Evolutionary conservation across 176 grass and related monocot species (phyloP).

Genomic region (Oryza meridionalis): DNA sequence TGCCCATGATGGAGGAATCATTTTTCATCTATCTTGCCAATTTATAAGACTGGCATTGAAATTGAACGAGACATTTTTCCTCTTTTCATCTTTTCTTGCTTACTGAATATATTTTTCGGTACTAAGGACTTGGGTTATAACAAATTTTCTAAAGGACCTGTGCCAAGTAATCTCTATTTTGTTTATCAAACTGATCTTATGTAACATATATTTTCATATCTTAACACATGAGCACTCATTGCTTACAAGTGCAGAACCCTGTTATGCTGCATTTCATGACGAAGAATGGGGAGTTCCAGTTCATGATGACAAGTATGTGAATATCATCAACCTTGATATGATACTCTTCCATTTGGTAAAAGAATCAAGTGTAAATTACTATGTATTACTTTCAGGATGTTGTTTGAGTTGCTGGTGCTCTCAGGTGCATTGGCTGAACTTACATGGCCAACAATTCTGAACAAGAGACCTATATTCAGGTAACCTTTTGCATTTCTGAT

Average conservation of each 20-base stretch:
- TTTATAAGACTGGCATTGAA: conserved; percentile 16
- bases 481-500: conserved; percentile 43
- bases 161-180: conserved; percentile 2
- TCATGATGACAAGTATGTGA: conserved; percentile 81
- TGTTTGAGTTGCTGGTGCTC: conserved; percentile 92
- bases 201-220: background rate
- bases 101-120: conserved; percentile 1
- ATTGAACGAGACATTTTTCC: background rate
- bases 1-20: background rate
- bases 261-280: conserved; percentile 82
- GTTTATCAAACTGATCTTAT: background rate
- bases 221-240: background rate
- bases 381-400: conserved; percentile 62
- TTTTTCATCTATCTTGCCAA: conserved; percentile 5
- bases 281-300: conserved; percentile 86
- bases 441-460: conserved; percentile 88
- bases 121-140: background rate
- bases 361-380: conserved; percentile 33
- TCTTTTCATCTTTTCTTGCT: conserved; percentile 1
- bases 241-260: conserved; percentile 53
- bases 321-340: background rate
- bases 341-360: background rate
- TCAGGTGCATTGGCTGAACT: conserved; percentile 94
- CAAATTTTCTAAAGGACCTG: conserved; percentile 1
- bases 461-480: conserved; percentile 88